These are phyloP conservation scores for Colletotrichum tanaceti DNA, from an alignment of 2,329 filamentous ascomycete species.

Conservation along the genomic window DNA sequence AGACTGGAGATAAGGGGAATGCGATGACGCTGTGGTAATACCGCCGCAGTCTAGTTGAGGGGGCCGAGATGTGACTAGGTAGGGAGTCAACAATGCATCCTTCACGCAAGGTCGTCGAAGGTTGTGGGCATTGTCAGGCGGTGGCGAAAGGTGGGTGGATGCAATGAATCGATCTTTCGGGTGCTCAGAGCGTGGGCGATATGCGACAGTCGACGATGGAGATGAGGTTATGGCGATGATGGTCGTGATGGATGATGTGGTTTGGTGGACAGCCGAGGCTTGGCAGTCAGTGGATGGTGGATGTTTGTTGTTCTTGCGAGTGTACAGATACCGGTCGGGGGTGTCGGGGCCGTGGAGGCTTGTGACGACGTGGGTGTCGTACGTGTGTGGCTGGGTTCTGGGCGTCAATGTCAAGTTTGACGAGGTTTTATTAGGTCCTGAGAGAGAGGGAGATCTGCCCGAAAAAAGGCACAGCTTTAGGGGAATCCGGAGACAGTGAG, in stretches of 20 bases:
- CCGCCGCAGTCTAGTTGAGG: slow-evolving; percentile 18
- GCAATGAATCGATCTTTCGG: background rate
- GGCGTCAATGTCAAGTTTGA: background rate
- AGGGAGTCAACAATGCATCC: slow-evolving; percentile 36
- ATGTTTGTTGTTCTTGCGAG: slow-evolving; percentile 6
- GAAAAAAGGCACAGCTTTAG: background rate
- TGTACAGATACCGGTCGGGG: slow-evolving; percentile 20
- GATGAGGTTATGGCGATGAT: background rate
- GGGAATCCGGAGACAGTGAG: background rate
- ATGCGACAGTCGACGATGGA: background rate
- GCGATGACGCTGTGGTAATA: background rate
- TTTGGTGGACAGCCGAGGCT: slow-evolving; percentile 15
- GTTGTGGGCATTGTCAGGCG: slow-evolving; percentile 27
- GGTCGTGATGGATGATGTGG: slow-evolving; percentile 7
- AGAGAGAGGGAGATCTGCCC: background rate
- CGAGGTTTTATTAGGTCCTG: background rate
- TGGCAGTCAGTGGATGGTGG: slow-evolving; percentile 6
- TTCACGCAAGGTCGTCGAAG: slow-evolving; percentile 22
- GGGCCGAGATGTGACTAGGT: slow-evolving; percentile 6
- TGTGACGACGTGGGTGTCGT: slow-evolving; percentile 25
- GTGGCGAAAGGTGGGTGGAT: background rate
- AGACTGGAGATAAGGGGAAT: slow-evolving; percentile 2
- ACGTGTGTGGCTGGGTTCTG: slow-evolving; percentile 8
- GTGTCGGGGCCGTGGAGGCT: slow-evolving; percentile 35
- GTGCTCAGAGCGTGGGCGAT: background rate